These are phyloP conservation scores for Boletus rex-veris DNA, from an alignment of 768 basidiomycete genomes.

Conservation along the genomic window DNA sequence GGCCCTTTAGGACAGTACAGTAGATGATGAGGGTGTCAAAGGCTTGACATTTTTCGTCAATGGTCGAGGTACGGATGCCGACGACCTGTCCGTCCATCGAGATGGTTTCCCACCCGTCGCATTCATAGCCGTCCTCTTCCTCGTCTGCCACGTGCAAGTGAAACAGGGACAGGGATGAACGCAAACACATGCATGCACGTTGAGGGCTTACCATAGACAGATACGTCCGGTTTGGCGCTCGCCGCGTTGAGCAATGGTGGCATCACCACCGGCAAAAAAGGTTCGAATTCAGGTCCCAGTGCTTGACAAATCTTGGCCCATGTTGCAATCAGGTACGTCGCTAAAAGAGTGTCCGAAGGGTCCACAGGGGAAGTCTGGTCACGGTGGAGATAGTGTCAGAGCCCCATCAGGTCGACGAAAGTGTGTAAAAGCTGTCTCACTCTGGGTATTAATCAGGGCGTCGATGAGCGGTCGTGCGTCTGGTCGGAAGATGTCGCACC, in stretches of 20 bases:
- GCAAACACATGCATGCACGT: background rate
- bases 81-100: slow-evolving; percentile 73
- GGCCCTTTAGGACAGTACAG: slow-evolving; percentile 59
- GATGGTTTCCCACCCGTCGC: slow-evolving; percentile 81
- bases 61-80: slow-evolving; percentile 73
- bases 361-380: slow-evolving; percentile 47
- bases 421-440: too few relatives aligned
- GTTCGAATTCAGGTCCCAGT: slow-evolving; percentile 79
- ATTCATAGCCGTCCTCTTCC: slow-evolving; percentile 50
- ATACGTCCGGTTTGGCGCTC: slow-evolving; percentile 75
- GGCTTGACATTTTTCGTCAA: slow-evolving; percentile 86
- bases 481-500: too few relatives aligned
- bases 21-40: slow-evolving; percentile 83
- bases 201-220: slow-evolving; percentile 52
- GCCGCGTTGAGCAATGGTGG: slow-evolving; percentile 68
- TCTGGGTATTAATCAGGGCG: too few relatives aligned
- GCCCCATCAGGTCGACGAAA: too few relatives aligned
- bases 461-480: too few relatives aligned
- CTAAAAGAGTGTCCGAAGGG: slow-evolving; percentile 65
- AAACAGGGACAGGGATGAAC: background rate
- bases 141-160: slow-evolving; percentile 41
- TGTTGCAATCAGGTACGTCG: slow-evolving; percentile 76
- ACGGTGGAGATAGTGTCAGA: too few relatives aligned
- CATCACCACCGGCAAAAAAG: slow-evolving; percentile 83
- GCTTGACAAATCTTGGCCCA: slow-evolving; percentile 88